Conservation (phyloP, 2,329 filamentous ascomycete genomes). For the Ophiostoma himal-ulmi region DNA sequence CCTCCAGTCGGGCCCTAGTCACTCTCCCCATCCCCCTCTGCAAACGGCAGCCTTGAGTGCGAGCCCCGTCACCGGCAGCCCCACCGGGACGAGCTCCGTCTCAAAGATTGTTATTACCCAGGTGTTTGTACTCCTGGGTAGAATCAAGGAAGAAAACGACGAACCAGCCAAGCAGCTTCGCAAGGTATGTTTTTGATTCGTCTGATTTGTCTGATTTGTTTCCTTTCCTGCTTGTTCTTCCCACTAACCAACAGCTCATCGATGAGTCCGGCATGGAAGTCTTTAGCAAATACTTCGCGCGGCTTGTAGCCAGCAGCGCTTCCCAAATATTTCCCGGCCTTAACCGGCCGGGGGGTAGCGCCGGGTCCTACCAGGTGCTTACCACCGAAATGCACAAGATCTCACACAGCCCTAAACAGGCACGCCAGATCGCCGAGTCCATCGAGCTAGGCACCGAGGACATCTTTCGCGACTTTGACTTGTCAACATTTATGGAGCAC, state of each 20-base stretch:
- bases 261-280: slow-evolving; percentile 99
- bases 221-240: background rate
- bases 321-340: slow-evolving; percentile 80
- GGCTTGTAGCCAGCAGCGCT: slow-evolving; percentile 86
- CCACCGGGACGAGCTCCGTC: slow-evolving; percentile 60
- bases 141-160: slow-evolving; percentile 90
- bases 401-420: slow-evolving; percentile 71
- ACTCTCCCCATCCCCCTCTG: slow-evolving; percentile 50
- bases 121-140: slow-evolving; percentile 87
- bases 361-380: slow-evolving; percentile 78
- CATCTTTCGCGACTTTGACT: slow-evolving; percentile 90
- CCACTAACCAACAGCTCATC: slow-evolving; percentile 60
- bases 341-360: slow-evolving; percentile 65
- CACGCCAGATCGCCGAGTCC: slow-evolving; percentile 85
- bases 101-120: slow-evolving; percentile 94
- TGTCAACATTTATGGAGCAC: slow-evolving; percentile 92
- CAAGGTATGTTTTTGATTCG: slow-evolving; percentile 56
- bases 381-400: slow-evolving; percentile 82
- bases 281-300: slow-evolving; percentile 90
- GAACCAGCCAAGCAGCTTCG: slow-evolving; percentile 77
- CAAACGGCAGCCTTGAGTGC: slow-evolving; percentile 53
- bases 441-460: slow-evolving; percentile 88
- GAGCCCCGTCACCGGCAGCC: slow-evolving; percentile 57
- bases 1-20: slow-evolving; percentile 51
- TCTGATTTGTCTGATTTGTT: too few species aligned